Evolutionary conservation across 192 early-diverging fungal genomes (phyloP).

Genomic region (Coemansia sp.): DNA sequence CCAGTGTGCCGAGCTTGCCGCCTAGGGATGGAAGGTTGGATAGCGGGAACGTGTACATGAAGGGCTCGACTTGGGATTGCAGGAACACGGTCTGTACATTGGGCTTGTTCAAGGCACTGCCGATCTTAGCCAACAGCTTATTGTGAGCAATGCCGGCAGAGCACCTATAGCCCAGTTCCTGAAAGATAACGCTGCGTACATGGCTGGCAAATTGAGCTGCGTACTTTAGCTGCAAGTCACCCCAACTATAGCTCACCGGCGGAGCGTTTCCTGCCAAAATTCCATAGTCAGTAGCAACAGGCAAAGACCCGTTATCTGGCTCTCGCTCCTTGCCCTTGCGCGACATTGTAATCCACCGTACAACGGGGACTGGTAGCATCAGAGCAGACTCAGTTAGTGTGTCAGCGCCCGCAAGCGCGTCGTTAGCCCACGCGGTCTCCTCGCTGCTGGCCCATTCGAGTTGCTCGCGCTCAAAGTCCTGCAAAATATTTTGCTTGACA

Average conservation of each 20-base stretch:
- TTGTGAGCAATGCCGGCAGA: constrained; percentile 87
- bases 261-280: constrained; percentile 52
- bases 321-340: constrained; percentile 55
- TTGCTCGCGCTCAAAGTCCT: constrained; percentile 33
- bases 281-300: constrained; percentile 49
- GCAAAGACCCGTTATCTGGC: constrained; percentile 18
- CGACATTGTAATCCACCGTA: constrained; percentile 36
- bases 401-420: not conserved
- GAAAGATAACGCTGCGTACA: constrained; percentile 64
- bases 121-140: constrained; percentile 84
- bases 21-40: constrained; percentile 84
- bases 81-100: constrained; percentile 76
- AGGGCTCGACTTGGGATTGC: constrained; percentile 57
- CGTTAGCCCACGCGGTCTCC: constrained; percentile 7
- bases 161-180: constrained; percentile 79
- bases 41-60: constrained; percentile 71
- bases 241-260: constrained; percentile 59
- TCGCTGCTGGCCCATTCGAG: constrained; percentile 19
- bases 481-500: constrained; percentile 60
- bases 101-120: constrained; percentile 85
- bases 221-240: constrained; percentile 78
- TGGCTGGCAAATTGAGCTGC: constrained; percentile 72
- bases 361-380: constrained; percentile 19
- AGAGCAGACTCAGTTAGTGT: not conserved
- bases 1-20: constrained; percentile 79